These are phyloP conservation scores for Leptographium wingfieldii DNA, from an alignment of 2,329 filamentous ascomycete species.

Conservation along the genomic window DNA sequence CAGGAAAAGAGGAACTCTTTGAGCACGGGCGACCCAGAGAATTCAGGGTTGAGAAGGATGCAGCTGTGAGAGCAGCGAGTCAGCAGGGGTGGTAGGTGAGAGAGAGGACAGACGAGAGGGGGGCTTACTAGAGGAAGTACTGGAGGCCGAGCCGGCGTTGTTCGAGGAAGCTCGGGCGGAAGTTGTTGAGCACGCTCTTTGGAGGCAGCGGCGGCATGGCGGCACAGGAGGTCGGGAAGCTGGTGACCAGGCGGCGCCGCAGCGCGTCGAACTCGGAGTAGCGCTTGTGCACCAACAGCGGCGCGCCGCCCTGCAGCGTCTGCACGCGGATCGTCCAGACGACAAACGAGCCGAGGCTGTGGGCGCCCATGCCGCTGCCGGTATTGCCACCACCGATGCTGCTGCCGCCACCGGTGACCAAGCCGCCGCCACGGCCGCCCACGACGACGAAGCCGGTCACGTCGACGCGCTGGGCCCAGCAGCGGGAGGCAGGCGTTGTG, in stretches of 20 bases:
- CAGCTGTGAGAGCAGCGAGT: constrained; percentile 43
- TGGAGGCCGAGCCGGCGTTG: constrained; percentile 68
- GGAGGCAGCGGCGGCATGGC: constrained; percentile 85
- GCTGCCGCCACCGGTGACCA: constrained; percentile 9
- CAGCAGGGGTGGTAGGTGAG: neutral
- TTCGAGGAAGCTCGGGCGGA: constrained; percentile 75
- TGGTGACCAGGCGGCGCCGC: constrained; percentile 56
- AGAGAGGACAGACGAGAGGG: neutral
- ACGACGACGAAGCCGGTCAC: constrained; percentile 45
- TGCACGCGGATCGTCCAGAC: constrained; percentile 88
- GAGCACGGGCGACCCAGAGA: constrained; percentile 77
- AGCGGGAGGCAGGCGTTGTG: constrained; percentile 27
- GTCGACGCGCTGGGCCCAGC: constrained; percentile 52
- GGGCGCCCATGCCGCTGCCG: neutral
- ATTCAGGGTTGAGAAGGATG: constrained; percentile 84
- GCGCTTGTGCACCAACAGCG: constrained; percentile 53
- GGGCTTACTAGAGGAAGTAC: constrained; percentile 81
- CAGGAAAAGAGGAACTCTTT: constrained; percentile 72
- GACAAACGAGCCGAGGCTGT: constrained; percentile 73
- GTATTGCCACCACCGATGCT: neutral
- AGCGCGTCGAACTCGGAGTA: constrained; percentile 93
- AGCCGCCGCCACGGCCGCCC: constrained; percentile 29
- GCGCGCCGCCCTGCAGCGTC: constrained; percentile 56
- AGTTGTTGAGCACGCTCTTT: constrained; percentile 82
- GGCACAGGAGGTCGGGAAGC: constrained; percentile 72